Conservation (phyloP, 2,329 filamentous ascomycete species). For the Diaporthe amygdali region DNA sequence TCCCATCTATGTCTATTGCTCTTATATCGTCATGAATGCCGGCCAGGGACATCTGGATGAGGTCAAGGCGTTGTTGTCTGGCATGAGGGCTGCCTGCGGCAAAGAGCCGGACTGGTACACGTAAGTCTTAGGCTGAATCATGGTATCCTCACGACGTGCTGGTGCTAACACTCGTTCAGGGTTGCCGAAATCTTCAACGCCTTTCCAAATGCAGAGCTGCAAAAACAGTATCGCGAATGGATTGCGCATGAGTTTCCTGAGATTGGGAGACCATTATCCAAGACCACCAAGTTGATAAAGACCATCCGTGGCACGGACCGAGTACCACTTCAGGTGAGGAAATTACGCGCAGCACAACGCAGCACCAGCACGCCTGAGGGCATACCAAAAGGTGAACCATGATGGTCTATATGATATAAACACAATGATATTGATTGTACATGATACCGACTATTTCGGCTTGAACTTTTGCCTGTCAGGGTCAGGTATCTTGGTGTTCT, state of each 20-base stretch:
- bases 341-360: constrained; percentile 14
- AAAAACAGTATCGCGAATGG: constrained; percentile 21
- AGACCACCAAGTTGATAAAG: constrained; percentile 6
- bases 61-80: constrained; percentile 68
- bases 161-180: constrained; percentile 10
- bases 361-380: neutral
- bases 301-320: constrained; percentile 23
- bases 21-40: constrained; percentile 79
- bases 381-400: neutral
- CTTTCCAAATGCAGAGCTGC: constrained; percentile 15
- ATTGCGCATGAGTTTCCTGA: constrained; percentile 21
- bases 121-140: constrained; percentile 53
- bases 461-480: constrained; percentile 7
- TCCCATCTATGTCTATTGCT: constrained; percentile 73
- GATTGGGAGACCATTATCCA: constrained; percentile 2
- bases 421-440: constrained; percentile 19
- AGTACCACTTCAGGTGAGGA: neutral
- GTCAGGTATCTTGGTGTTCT: constrained; percentile 22
- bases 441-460: constrained; percentile 7
- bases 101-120: constrained; percentile 68
- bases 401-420: constrained; percentile 12
- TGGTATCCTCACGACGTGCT: neutral
- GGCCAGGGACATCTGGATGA: constrained; percentile 74
- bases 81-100: constrained; percentile 71
- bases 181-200: constrained; percentile 23